Evolutionary conservation across 2,329 filamentous ascomycete species (phyloP), one percentile per base, ranked within the genome.

Genomic region (Fonsecaea monophora): DNA sequence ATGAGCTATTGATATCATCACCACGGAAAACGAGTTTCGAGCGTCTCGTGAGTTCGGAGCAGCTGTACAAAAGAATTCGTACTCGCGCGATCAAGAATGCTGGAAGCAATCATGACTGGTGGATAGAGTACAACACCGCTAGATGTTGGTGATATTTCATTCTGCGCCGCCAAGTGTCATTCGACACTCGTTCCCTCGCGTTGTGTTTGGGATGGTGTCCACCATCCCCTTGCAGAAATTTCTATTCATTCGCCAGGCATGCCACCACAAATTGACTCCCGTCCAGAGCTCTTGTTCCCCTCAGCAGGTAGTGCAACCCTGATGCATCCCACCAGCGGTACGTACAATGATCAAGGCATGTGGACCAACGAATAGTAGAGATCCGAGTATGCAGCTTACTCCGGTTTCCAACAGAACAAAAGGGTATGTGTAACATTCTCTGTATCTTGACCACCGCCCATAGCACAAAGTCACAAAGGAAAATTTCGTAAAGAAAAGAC

Each of bases 381-480:
- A 6, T 53, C 35, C 25, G 45, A 32, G 6, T 35, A 35, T 42
- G 7, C 18, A 21, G 32, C 34, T n/a, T 21, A 15, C 32, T 48
- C 48, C 9, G 15, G 18, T 8, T 13, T 32, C 32, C 7, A 32
- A 12, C 13, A 7, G 53, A 55, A 50, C 21, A 50, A 37, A 57
- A 45, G 34, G 34, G 60, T 55, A 61, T 61, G 42, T 38, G 10
- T 53, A 34, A 34, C 34, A 53, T 50, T 50, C 45, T 50, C 45
- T 12, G 18, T 50, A 50, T 61, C 45, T 25, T 40, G 32, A 32
- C 37, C 30, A 30, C 55, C 25, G 8, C 60, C 60, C 34, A 55
- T 45, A 35, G 4, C 30, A 9, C n/a, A 35, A 34, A 56, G 32
- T 4, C 21, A 32, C 35, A 35, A 54, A 40, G 6, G 32, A 37